Base-by-base conservation (phyloP, 1,284 basidiomycete genomes). In the Puccinia hordei region DNA sequence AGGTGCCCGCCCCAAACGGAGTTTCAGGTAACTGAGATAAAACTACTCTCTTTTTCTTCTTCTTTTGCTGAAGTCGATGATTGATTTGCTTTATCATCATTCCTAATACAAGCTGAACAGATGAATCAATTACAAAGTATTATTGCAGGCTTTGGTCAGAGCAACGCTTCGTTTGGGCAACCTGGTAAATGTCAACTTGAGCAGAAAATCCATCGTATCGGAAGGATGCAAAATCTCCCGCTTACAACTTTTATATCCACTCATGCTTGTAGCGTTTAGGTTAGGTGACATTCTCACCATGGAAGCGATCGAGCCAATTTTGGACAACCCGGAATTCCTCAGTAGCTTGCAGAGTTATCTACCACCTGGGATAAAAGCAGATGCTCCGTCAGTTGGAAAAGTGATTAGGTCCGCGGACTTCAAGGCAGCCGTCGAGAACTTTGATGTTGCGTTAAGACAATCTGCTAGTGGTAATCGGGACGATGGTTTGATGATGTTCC, bases 311-410 rank as follows among this genome's bases (percentile, higher is more conserved):
- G 46, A 51, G 46, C 74, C 63, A n/a, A 51, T 73, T 4, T 55
- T 57, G 22, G 46, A 81, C 13, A 63, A 82, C 41, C 61, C 73
- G 24, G 46, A 53, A 33, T 53, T 83, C 2, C 59, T 80, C 55
- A 82, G 82, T 76, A 27, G 81, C 5, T 69, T 81, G 33, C 81
- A 78, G 68, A 41, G 80, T 12, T 76, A 82, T 24, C 74, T 84
- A 55, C 80, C 82, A 63, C 46, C 81, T 53, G 46, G 79, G 8
- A 66, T 76, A 13, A 38, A 71, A n/a, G 17, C 74, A 55, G 63
- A 81, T n/a, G 49, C 71, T 5, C 49, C 3, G 73, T 81, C 13
- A 27, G 35, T 76, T 30, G 63, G 51, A 46, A 24, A 30, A 33
- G 66, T 79, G 15, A 30, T 72, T 1, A 59, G 53, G 27, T 74